Conservation (phyloP, 495 filamentous ascomycete genomes). For the Hypoxylon intermedium region DNA sequence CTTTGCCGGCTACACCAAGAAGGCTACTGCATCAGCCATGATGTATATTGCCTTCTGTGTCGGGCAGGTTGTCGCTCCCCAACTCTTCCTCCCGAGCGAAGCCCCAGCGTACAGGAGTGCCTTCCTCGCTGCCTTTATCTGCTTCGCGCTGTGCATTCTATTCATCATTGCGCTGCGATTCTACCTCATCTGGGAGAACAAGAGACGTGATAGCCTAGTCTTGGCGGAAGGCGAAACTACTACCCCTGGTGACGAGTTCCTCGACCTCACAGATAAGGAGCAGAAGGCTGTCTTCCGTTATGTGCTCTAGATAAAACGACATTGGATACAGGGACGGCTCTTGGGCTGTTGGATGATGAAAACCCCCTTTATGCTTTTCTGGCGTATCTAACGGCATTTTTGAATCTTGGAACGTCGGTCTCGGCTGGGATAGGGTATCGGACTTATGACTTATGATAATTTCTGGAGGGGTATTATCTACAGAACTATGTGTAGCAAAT, state of each 20-base stretch:
- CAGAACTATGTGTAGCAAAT: no score
- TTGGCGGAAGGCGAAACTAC: slow-evolving; percentile 9
- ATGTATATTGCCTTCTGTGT: slow-evolving; percentile 68
- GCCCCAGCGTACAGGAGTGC: slow-evolving; percentile 42
- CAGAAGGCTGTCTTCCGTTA: slow-evolving; percentile 56
- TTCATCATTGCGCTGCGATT: slow-evolving; percentile 20
- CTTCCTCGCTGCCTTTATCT: slow-evolving; percentile 37
- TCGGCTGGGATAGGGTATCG: no score
- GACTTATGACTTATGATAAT: no score
- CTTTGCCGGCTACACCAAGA: slow-evolving; percentile 73
- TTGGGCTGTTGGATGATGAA: no score
- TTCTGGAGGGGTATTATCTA: no score
- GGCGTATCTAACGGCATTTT: no score
- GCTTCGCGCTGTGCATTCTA: slow-evolving; percentile 31
- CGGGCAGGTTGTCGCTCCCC: slow-evolving; percentile 62
- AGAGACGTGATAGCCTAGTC: slow-evolving; percentile 15
- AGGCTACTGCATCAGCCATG: slow-evolving; percentile 64
- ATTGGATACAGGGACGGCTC: no score
- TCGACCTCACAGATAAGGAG: slow-evolving; percentile 57
- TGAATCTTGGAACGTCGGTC: no score
- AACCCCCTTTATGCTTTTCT: no score
- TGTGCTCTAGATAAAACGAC: slow-evolving; percentile 23
- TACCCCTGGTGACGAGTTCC: slow-evolving; percentile 30
- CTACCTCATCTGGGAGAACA: slow-evolving; percentile 34
- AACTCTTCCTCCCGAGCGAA: slow-evolving; percentile 25